Conservation (phyloP, 805 yeast species). For the Yarrowia phangngaensis region DNA sequence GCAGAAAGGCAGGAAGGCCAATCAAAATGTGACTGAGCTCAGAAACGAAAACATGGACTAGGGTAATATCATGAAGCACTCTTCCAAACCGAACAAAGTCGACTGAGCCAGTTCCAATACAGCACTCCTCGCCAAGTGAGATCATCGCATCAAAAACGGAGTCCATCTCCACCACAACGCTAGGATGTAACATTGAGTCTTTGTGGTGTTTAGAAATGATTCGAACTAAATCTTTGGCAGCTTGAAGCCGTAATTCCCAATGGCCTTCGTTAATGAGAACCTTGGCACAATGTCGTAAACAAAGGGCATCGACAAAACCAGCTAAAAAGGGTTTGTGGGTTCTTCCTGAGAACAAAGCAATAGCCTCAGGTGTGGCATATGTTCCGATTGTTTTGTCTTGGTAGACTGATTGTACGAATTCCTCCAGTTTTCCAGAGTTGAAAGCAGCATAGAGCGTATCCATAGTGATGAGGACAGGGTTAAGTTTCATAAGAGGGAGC, state of each 20-base stretch:
- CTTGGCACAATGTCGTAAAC: not conserved
- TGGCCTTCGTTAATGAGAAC: not conserved
- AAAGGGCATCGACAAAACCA: not conserved
- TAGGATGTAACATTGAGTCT: not conserved
- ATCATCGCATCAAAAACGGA: conserved; percentile 6
- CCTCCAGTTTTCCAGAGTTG: conserved; percentile 5
- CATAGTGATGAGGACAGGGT: conserved; percentile 1
- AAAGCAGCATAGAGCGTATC: conserved; percentile 7
- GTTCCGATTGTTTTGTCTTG: conserved; percentile 1
- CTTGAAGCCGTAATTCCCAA: conserved; percentile 7
- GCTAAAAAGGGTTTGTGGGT: not conserved
- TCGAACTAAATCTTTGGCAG: not conserved
- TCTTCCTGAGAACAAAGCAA: not conserved
- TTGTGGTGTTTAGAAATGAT: conserved; percentile 1
- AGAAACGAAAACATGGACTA: conserved; percentile 6
- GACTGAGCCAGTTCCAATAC: conserved; percentile 6
- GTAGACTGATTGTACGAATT: conserved; percentile 6
- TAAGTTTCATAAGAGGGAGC: too few species aligned
- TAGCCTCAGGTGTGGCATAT: conserved; percentile 8
- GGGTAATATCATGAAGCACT: conserved; percentile 9
- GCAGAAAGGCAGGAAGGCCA: conserved; percentile 1
- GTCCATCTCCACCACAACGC: not conserved
- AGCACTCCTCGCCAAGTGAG: conserved; percentile 11
- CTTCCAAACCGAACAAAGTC: conserved; percentile 24
- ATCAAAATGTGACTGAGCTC: conserved; percentile 7